Percentiles rank a stretch among this genome's conserved stretches.
These are phyloP conservation scores for Cyathus olla DNA, from an alignment of 1,284 basidiomycete genomes.

Conservation along the genomic window DNA sequence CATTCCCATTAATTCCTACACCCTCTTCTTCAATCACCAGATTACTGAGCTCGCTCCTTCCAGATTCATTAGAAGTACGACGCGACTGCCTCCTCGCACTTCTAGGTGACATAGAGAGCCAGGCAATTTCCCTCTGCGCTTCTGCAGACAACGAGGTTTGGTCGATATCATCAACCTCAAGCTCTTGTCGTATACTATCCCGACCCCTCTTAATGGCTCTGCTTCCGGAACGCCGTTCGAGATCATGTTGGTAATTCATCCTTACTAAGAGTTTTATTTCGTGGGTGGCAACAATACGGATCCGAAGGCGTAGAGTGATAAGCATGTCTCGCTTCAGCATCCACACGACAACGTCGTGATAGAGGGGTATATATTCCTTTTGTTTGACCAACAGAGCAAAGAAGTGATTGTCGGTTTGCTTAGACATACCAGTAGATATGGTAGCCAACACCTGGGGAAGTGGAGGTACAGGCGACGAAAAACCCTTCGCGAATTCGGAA, in stretches of 20 bases:
- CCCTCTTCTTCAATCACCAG: conserved; percentile 44
- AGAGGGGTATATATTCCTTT: conserved; percentile 77
- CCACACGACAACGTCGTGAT: conserved; percentile 91
- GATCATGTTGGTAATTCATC: conserved; percentile 53
- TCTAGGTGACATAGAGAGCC: conserved; percentile 64
- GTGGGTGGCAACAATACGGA: conserved; percentile 85
- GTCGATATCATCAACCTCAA: conserved; percentile 28
- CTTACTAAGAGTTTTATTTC: conserved; percentile 80
- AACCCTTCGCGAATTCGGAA: conserved; percentile 73
- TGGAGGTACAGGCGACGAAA: conserved; percentile 73
- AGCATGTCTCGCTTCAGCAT: conserved; percentile 90
- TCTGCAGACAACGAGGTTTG: conserved; percentile 9
- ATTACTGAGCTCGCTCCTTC: conserved; percentile 50
- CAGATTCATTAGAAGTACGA: conserved; percentile 56
- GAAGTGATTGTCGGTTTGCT: conserved; percentile 73
- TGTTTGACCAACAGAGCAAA: conserved; percentile 81
- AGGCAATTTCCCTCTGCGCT: conserved; percentile 38
- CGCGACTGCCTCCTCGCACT: conserved; percentile 55
- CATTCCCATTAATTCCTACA: conserved; percentile 40
- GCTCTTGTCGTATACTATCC: conserved; percentile 25
- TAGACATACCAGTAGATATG: conserved; percentile 76
- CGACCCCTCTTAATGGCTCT: conserved; percentile 24
- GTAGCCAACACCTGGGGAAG: conserved; percentile 81
- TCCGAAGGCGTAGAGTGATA: conserved; percentile 87
- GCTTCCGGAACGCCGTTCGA: conserved; percentile 46